Evolutionary conservation across 208 protist genomes (phyloP), one percentile per base, ranked within the genome.

Genomic region (Porcisia deanei): DNA sequence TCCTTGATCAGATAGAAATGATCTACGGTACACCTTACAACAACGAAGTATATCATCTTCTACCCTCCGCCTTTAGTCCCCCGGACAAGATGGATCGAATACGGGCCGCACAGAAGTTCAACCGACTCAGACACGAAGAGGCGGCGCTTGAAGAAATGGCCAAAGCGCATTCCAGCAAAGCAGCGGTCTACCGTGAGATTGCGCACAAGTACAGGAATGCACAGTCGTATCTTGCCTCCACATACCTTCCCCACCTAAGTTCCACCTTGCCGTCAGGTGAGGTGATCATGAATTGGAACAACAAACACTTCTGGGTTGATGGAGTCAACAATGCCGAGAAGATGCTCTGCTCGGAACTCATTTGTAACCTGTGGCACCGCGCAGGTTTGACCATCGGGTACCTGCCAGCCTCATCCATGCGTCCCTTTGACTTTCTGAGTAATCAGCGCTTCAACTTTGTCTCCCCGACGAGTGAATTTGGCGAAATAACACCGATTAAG

Each of bases 41-140:
- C 53, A 76, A 54, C 25, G 64, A 88, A 58, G 10, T 93, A 10
- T 0, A 54, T 39, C 71, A 75, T 37, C 84, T 95, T 73, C 1
- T 89, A 1, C 88, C 90, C 25, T 89, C 85, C 25, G 65, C 94
- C 47, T 83, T 92, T 60, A 89, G 78, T 55, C 81, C 92, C 18
- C 92, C 92, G n/a, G 92, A 97, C 79, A 97, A 97, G 80, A 89
- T 95, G 82, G 92, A 97, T 75, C 84, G 92, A 63, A 79, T 94
- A 39, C 80, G 82, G n/a, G 92, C 92, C 0, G 89, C 88, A 30
- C 80, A 89, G 69, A 97, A 95, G 72, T 76, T 92, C 41, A 81
- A 89, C 54, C 47, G 82, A 30, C 84, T 97, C 9, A 57, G 80
- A 12, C 80, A 81, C 8, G 87, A 96, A 67, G 71, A 87, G 43